Percentiles rank a stretch among this genome's conserved stretches.
phyloP scores from a whole-genome alignment of 805 yeast species.

The Nakazawaea ernobii region DNA sequence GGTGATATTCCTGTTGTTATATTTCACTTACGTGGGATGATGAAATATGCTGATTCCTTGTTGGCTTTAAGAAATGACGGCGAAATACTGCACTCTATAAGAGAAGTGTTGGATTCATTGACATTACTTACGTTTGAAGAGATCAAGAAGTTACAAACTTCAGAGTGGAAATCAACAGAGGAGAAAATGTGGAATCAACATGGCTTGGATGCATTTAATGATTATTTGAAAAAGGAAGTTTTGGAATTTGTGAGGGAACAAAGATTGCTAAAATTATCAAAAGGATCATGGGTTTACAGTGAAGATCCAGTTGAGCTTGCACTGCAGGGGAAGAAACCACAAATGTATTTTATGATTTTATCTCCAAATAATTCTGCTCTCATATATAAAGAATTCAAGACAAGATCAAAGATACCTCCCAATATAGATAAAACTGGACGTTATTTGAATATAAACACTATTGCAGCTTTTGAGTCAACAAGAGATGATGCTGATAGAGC shows the following conservation, averaged over 20 bases:
- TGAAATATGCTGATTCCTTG: slow-evolving; percentile 20
- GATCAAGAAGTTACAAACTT: slow-evolving; percentile 51
- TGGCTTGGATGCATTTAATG: slow-evolving; percentile 43
- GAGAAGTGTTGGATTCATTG: slow-evolving; percentile 40
- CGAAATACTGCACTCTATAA: slow-evolving; percentile 22
- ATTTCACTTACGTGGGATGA: slow-evolving; percentile 35
- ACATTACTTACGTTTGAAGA: slow-evolving; percentile 37
- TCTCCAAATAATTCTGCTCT: slow-evolving; percentile 63
- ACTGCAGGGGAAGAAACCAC: slow-evolving; percentile 22
- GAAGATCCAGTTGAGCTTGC: slow-evolving; percentile 39
- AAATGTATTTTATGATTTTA: slow-evolving; percentile 50
- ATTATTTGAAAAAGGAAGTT: slow-evolving; percentile 48
- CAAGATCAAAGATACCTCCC: slow-evolving; percentile 43
- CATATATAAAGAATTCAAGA: slow-evolving; percentile 53
- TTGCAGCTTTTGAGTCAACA: slow-evolving; percentile 43
- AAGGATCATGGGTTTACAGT: slow-evolving; percentile 77
- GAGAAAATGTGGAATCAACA: slow-evolving; percentile 35
- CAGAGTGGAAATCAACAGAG: slow-evolving; percentile 31
- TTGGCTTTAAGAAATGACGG: slow-evolving; percentile 13
- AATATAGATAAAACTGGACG: slow-evolving; percentile 52
- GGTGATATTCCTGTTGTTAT: slow-evolving; percentile 49
- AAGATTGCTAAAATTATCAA: slow-evolving; percentile 62
- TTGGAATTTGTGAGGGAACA: slow-evolving; percentile 70
- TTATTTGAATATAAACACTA: slow-evolving; percentile 46
- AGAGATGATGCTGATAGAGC: slow-evolving; percentile 44